These are phyloP conservation scores for Rhodotorula diobovata DNA, from an alignment of 768 basidiomycete species.

Conservation along the genomic window DNA sequence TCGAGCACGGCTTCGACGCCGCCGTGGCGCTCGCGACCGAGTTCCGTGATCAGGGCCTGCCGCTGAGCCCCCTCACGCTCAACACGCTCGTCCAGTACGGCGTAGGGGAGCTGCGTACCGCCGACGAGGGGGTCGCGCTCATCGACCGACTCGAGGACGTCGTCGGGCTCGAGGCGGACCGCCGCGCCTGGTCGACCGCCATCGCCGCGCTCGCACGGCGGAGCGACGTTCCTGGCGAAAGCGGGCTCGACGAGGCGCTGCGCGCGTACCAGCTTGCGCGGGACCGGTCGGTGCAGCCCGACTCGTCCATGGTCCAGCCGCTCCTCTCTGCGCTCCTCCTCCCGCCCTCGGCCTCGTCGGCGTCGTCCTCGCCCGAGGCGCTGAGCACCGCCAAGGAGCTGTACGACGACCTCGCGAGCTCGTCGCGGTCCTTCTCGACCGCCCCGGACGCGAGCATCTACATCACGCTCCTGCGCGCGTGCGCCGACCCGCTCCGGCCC, in stretches of 20 bases:
- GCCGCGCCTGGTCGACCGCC: slow-evolving; percentile 15
- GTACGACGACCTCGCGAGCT: slow-evolving; percentile 36
- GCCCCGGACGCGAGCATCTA: slow-evolving; percentile 29
- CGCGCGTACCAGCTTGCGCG: slow-evolving; percentile 28
- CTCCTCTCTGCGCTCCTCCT: slow-evolving; percentile 21
- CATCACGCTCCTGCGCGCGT: slow-evolving; percentile 32
- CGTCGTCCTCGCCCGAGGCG: neutral
- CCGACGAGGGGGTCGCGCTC: slow-evolving; percentile 12
- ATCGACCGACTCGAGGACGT: slow-evolving; percentile 21
- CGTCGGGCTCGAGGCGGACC: slow-evolving; percentile 2
- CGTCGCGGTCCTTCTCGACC: slow-evolving; percentile 1
- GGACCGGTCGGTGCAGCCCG: slow-evolving; percentile 29
- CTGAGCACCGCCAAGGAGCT: slow-evolving; percentile 20
- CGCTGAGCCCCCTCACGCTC: slow-evolving; percentile 16
- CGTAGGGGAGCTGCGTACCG: neutral
- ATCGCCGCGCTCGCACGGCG: slow-evolving; percentile 4
- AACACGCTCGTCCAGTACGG: slow-evolving; percentile 18
- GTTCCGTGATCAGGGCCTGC: neutral
- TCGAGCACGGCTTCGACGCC: neutral
- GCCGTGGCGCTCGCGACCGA: slow-evolving; percentile 4
- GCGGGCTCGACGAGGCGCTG: slow-evolving; percentile 20
- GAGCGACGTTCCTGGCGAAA: neutral
- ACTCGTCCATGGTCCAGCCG: slow-evolving; percentile 39
- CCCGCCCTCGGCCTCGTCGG: no score
- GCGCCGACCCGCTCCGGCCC: slow-evolving; percentile 26